Evolutionary conservation across 108 stramenopile species (phyloP), one percentile per base, ranked within the genome.

Genomic region (Cyclotella kingstonii): DNA sequence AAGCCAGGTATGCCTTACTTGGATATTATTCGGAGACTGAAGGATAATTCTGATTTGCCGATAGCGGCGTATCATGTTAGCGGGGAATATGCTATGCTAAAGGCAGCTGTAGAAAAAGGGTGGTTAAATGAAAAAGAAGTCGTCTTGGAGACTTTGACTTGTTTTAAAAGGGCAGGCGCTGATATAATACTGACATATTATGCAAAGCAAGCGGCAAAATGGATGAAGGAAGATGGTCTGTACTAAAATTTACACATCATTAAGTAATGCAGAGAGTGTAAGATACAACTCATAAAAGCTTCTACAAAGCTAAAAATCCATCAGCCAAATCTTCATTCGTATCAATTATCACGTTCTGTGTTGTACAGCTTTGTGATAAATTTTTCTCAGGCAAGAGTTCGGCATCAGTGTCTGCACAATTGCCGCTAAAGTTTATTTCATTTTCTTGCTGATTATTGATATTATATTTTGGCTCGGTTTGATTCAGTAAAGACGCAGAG

Each of bases 51-150:
- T 8, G 41, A 75, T 27, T 70, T 98, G 56, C 98, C 98, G 2
- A 93, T 99, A 73, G 92, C 97, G 19, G 97, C 97, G 14, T 99
- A 99, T 86, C 97, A 98, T 66, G 98, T 99, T 30, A 95, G 93
- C 35, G 98, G 98, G 46, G 98, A 99, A 73, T 99, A 99, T 77
- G 93, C 97, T 62, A 99, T 99, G 99, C 80, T 98, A 59, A 96
- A 98, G 86, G 97, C 97, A 33, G 99, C 97, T 6, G 95, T 85
- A 30, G 95, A 98, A 63, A 84, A 68, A 74, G 97, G 97, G 45
- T 97, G 97, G 96, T 78, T 98, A 30, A 82, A 98, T 40, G 96
- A 97, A 70, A 92, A 89, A 83, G 84, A 79, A 48, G 93, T 90
- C 19, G 97, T 97, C 40, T 63, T 98, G 75, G 99, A 98, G 72